Conservation (phyloP, 805 yeast genomes). For the Ogataea ganodermae region DNA sequence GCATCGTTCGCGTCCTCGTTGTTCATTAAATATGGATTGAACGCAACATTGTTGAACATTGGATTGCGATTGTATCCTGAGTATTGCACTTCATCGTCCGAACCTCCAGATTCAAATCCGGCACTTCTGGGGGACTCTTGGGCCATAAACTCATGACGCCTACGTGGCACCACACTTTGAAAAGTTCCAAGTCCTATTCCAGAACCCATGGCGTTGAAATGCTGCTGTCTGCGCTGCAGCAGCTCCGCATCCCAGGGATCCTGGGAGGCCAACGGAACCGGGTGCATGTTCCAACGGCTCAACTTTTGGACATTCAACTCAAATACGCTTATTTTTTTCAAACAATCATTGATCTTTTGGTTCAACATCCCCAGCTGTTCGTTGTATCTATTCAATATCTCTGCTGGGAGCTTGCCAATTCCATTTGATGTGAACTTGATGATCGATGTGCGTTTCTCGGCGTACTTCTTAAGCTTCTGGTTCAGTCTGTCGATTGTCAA, state of each 20-base stretch:
- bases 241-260: conserved; percentile 1
- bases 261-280: not conserved
- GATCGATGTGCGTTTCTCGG: conserved; percentile 15
- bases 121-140: too few relatives aligned
- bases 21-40: conserved; percentile 16
- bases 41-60: conserved; percentile 10
- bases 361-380: conserved; percentile 8
- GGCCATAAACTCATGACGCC: too few relatives aligned
- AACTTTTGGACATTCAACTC: not conserved
- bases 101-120: not conserved
- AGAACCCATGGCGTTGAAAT: not conserved
- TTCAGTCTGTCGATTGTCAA: conserved; percentile 9
- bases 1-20: conserved; percentile 18
- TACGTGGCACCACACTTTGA: too few relatives aligned
- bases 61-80: not conserved
- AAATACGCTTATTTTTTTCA: not conserved
- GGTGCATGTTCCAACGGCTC: conserved; percentile 2
- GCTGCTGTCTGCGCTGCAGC: not conserved
- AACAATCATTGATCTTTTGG: conserved; percentile 11
- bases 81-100: not conserved
- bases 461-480: conserved; percentile 7
- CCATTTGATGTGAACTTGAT: conserved; percentile 15
- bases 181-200: not conserved
- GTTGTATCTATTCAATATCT: conserved; percentile 9
- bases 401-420: conserved; percentile 13